These are phyloP conservation scores for Olyra latifolia DNA, from an alignment of 176 grass and related monocot species.

Conservation along the genomic window DNA sequence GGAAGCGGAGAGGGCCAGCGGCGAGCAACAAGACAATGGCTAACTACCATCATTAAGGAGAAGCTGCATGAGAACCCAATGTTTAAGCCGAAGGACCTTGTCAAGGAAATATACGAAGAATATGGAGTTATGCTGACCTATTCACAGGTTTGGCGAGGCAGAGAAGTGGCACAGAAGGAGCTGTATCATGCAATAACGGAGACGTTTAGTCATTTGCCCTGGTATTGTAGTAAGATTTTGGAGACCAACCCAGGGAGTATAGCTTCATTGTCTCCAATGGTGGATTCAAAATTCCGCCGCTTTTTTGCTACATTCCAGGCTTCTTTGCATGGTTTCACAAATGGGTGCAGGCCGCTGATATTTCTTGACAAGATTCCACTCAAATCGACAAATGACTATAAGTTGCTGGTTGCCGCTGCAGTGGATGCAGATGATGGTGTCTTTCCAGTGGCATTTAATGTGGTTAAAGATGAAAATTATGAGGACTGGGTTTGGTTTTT, in stretches of 20 bases:
- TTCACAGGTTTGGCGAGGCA: slow-evolving; percentile 96
- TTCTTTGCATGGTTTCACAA: slow-evolving; percentile 85
- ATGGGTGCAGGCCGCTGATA: slow-evolving; percentile 81
- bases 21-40: slow-evolving; percentile 89
- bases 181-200: slow-evolving; percentile 78
- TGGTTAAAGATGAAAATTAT: slow-evolving; percentile 91
- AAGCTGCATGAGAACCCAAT: slow-evolving; percentile 74
- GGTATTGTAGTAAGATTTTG: slow-evolving; percentile 79
- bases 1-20: slow-evolving; percentile 75
- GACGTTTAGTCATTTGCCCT: slow-evolving; percentile 82
- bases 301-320: slow-evolving; percentile 96
- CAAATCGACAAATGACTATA: slow-evolving; percentile 85
- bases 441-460: slow-evolving; percentile 91
- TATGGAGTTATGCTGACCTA: slow-evolving; percentile 81
- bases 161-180: slow-evolving; percentile 87
- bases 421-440: slow-evolving; percentile 89
- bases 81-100: slow-evolving; percentile 88
- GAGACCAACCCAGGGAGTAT: slow-evolving; percentile 92
- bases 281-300: slow-evolving; percentile 81
- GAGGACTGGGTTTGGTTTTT: slow-evolving; percentile 95
- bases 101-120: slow-evolving; percentile 79
- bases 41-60: slow-evolving; percentile 87
- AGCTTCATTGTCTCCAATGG: slow-evolving; percentile 60
- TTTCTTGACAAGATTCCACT: slow-evolving; percentile 96
- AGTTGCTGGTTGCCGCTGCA: slow-evolving; percentile 73